These are phyloP conservation scores for Penicillium robsamsonii DNA, from an alignment of 495 filamentous ascomycete genomes.

Conservation along the genomic window DNA sequence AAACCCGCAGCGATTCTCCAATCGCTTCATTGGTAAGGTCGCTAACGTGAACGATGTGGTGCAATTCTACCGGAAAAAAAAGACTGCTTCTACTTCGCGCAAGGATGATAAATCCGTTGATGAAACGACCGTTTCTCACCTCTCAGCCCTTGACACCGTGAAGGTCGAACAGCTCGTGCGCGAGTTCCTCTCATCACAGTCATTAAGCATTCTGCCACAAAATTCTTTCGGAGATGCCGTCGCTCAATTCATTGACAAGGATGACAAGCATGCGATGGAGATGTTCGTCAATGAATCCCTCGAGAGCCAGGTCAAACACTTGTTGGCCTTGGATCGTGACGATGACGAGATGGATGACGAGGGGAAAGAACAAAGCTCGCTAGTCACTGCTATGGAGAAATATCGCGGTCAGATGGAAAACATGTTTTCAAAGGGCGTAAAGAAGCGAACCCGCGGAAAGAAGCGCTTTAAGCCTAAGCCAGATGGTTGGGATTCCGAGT, in stretches of 20 bases:
- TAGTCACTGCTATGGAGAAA: conserved; percentile 69
- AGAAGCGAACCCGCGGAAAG: conserved; percentile 57
- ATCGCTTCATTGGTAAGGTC: conserved; percentile 83
- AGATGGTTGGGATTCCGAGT: conserved; percentile 79
- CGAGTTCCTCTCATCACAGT: conserved; percentile 80
- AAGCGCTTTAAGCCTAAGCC: conserved; percentile 73
- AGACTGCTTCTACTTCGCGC: conserved; percentile 35
- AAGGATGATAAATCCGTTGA: conserved; percentile 51
- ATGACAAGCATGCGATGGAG: conserved; percentile 91
- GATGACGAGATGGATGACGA: conserved; percentile 66
- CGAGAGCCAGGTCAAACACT: conserved; percentile 68
- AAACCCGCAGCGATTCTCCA: conserved; percentile 96
- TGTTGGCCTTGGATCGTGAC: conserved; percentile 63
- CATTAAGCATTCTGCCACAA: conserved; percentile 84
- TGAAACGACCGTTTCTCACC: conserved; percentile 55
- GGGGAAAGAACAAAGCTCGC: conserved; percentile 51
- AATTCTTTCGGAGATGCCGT: conserved; percentile 93
- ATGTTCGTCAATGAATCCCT: conserved; percentile 82
- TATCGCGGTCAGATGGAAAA: conserved; percentile 69
- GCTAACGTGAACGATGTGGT: conserved; percentile 94
- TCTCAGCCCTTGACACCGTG: conserved; percentile 67
- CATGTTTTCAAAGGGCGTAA: conserved; percentile 64
- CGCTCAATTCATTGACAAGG: conserved; percentile 88
- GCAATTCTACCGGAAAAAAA: conserved; percentile 87
- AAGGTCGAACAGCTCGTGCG: conserved; percentile 85